phyloP scores from a whole-genome alignment of 495 filamentous ascomycete genomes.

The Aspergillus mulundensis region DNA sequence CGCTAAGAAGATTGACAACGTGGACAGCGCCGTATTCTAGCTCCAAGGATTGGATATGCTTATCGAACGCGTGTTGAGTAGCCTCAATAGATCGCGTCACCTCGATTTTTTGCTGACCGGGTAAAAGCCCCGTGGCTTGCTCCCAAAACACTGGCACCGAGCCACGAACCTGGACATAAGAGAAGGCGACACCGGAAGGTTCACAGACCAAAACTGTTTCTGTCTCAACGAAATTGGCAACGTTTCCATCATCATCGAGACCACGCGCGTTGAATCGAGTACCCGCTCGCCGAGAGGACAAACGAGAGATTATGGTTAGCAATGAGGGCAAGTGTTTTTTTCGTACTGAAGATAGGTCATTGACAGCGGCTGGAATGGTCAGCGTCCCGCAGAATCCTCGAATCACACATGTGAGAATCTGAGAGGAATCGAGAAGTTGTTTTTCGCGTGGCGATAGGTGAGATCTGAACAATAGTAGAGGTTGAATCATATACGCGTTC shows the following conservation, averaged over 20 bases:
- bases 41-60: slow-evolving; percentile 81
- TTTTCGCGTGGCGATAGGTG: slow-evolving; percentile 69
- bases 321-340: slow-evolving; percentile 69
- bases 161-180: slow-evolving; percentile 87
- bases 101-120: slow-evolving; percentile 91
- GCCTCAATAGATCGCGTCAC: slow-evolving; percentile 86
- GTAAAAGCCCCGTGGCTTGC: slow-evolving; percentile 79
- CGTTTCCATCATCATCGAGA: slow-evolving; percentile 95
- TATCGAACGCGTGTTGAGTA: slow-evolving; percentile 91
- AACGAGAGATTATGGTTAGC: slow-evolving; percentile 83
- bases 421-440: slow-evolving; percentile 70
- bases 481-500: slow-evolving; percentile 97
- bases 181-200: slow-evolving; percentile 72
- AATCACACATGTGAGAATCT: slow-evolving; percentile 89
- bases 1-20: slow-evolving; percentile 86
- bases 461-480: slow-evolving; percentile 82
- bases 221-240: slow-evolving; percentile 84
- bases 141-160: slow-evolving; percentile 98
- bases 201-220: slow-evolving; percentile 63
- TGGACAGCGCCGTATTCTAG: slow-evolving; percentile 84
- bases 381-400: slow-evolving; percentile 85
- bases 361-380: slow-evolving; percentile 66
- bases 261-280: slow-evolving; percentile 95
- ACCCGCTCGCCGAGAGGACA: slow-evolving; percentile 88
- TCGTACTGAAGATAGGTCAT: slow-evolving; percentile 39